Evolutionary conservation across 1,139 yeast genomes (phyloP).

Genomic region (Pichia terricola): DNA sequence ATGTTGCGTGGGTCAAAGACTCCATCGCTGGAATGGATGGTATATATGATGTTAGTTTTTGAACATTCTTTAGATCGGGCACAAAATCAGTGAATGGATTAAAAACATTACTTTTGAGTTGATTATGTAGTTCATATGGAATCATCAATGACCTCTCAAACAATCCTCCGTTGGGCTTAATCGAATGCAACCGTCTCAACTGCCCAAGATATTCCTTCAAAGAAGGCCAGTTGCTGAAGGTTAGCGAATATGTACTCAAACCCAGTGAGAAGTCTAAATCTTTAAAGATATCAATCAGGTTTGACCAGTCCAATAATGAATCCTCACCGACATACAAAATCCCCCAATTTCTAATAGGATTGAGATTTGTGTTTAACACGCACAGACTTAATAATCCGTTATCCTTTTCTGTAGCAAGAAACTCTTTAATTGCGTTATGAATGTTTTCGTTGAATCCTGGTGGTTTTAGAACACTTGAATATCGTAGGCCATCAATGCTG

Average conservation of each 20-base stretch:
- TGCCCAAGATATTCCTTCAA: slow-evolving; percentile 14
- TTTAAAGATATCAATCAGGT: slow-evolving; percentile 19
- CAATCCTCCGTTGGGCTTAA: slow-evolving; percentile 16
- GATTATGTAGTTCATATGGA: slow-evolving; percentile 20
- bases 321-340: slow-evolving; percentile 13
- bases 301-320: slow-evolving; percentile 3
- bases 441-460: slow-evolving; percentile 22
- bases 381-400: slow-evolving; percentile 15
- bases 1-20: neutral
- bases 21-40: neutral
- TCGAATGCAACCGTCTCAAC: slow-evolving; percentile 13
- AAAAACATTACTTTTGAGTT: slow-evolving; percentile 20
- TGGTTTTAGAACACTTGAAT: slow-evolving; percentile 21
- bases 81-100: slow-evolving; percentile 21
- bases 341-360: slow-evolving; percentile 24
- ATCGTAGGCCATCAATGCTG: slow-evolving; percentile 18
- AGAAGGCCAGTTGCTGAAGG: slow-evolving; percentile 20
- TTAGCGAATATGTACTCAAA: slow-evolving; percentile 20
- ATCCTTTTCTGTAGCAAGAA: slow-evolving; percentile 7
- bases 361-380: slow-evolving; percentile 22
- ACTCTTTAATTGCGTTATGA: slow-evolving; percentile 10
- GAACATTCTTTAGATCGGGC: neutral
- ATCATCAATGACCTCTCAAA: slow-evolving; percentile 20
- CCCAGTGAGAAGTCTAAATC: slow-evolving; percentile 21
- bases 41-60: neutral